These are phyloP conservation scores for Colletotrichum destructivum DNA, from an alignment of 2,329 filamentous ascomycete genomes.

Conservation along the genomic window DNA sequence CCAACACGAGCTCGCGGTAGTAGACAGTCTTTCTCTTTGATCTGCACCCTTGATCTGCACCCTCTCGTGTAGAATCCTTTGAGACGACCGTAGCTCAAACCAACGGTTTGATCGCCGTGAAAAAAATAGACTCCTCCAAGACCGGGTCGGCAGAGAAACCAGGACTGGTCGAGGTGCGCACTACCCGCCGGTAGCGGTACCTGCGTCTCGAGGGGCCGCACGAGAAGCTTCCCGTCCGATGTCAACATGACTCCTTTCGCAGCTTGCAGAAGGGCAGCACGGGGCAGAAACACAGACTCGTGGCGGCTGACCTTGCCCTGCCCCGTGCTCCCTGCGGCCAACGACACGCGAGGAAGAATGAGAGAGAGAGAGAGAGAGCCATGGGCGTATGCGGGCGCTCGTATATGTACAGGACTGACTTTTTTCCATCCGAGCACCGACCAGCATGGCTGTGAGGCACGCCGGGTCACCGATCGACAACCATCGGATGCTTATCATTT, in stretches of 20 bases:
- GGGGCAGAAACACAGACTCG: slow-evolving; percentile 16
- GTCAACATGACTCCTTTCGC: not conserved
- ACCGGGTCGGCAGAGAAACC: slow-evolving; percentile 22
- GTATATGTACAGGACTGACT: slow-evolving; percentile 28
- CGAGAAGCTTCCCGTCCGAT: slow-evolving; percentile 21
- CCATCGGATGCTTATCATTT: slow-evolving; percentile 19
- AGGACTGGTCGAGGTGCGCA: not conserved
- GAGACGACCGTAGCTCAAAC: slow-evolving; percentile 1
- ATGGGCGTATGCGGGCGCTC: slow-evolving; percentile 13
- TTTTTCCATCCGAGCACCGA: slow-evolving; percentile 28
- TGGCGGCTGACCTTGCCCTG: not conserved
- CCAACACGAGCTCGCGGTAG: not conserved
- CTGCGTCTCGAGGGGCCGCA: slow-evolving; percentile 7
- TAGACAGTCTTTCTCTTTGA: not conserved
- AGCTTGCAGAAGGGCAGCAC: not conserved
- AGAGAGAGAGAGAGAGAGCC: not conserved
- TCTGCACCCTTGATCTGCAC: not conserved
- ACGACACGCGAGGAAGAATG: not conserved
- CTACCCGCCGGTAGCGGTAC: slow-evolving; percentile 1
- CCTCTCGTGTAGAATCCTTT: not conserved
- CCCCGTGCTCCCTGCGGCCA: not conserved
- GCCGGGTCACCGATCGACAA: not conserved
- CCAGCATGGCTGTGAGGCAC: not conserved
- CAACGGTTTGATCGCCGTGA: not conserved
- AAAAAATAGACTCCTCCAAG: not conserved